A percentile compares a stretch with the other conserved stretches of the same genome.
Evolutionary conservation across 1,139 yeast genomes (phyloP).

Genomic region (Citeromyces hawaiiensis): DNA sequence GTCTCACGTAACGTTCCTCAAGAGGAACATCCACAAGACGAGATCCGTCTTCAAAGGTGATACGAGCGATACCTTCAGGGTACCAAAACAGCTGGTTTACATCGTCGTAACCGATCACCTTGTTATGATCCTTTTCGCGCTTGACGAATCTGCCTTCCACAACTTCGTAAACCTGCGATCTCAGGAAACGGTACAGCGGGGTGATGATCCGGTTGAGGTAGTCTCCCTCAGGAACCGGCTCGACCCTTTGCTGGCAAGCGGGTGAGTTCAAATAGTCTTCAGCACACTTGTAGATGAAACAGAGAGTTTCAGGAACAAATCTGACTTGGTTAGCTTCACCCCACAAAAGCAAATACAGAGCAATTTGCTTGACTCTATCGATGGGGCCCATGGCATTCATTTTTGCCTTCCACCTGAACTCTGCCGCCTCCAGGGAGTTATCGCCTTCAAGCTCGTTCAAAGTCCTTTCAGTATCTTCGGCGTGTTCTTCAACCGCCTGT

Average conservation of each 20-base stretch:
- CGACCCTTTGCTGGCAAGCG: constrained; percentile 26
- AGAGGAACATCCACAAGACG: constrained; percentile 30
- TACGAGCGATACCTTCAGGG: constrained; percentile 40
- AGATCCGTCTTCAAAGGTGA: constrained; percentile 26
- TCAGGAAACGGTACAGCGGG: constrained; percentile 29
- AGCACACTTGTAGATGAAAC: constrained; percentile 91
- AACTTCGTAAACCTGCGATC: constrained; percentile 27
- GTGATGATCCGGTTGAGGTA: constrained; percentile 28
- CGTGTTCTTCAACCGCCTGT: constrained; percentile 27
- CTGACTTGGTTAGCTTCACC: constrained; percentile 98
- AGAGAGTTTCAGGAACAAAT: constrained; percentile 84
- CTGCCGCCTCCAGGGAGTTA: constrained; percentile 41
- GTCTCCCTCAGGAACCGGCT: constrained; percentile 10
- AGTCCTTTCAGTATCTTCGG: constrained; percentile 19
- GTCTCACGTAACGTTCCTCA: constrained; percentile 28
- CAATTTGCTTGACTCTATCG: constrained; percentile 78
- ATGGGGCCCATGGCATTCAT: constrained; percentile 61
- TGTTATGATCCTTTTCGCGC: constrained; percentile 52
- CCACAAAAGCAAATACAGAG: constrained; percentile 86
- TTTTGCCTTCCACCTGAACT: constrained; percentile 64
- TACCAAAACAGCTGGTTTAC: constrained; percentile 81
- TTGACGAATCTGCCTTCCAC: constrained; percentile 27
- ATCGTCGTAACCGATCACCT: constrained; percentile 76
- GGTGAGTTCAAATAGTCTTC: constrained; percentile 63
- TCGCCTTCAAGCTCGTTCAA: constrained; percentile 48